Evolutionary conservation across 1,284 basidiomycete species (phyloP).

Genomic region (Trichosporon sp.): DNA sequence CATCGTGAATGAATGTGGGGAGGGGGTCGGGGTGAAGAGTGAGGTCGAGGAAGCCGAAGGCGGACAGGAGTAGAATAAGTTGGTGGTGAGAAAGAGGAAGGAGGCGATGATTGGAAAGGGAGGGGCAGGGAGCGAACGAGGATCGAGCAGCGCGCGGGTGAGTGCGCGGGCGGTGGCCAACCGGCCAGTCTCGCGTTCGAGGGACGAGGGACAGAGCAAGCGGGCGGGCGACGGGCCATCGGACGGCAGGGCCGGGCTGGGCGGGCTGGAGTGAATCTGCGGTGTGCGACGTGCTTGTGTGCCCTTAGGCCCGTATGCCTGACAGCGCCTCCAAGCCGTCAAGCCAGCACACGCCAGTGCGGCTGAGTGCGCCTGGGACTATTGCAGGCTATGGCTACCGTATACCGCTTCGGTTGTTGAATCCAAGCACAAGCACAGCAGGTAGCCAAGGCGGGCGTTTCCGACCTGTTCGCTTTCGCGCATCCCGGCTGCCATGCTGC

Average conservation of each 20-base stretch:
- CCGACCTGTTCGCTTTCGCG: background rate
- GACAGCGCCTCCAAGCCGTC: too few species aligned
- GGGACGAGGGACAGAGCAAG: background rate
- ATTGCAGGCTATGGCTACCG: background rate
- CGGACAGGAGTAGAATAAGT: background rate
- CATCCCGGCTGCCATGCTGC: background rate
- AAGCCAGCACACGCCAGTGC: background rate
- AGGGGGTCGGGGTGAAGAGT: background rate
- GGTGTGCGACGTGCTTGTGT: background rate
- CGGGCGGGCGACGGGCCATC: background rate
- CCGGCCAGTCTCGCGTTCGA: background rate
- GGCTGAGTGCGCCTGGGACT: background rate
- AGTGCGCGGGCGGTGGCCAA: background rate
- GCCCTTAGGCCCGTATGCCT: background rate
- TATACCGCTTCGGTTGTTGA: background rate
- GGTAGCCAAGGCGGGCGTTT: background rate
- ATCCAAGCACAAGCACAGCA: background rate
- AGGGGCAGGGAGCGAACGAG: background rate
- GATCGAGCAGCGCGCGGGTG: background rate
- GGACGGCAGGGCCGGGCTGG: background rate
- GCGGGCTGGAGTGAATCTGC: background rate
- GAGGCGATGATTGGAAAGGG: background rate
- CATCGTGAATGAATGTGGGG: conserved; percentile 3
- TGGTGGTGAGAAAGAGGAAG: background rate
- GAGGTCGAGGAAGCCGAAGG: background rate